Evolutionary conservation across 83 land plant genomes (phyloP).

Genomic region (Diphasiastrum complanatum): DNA sequence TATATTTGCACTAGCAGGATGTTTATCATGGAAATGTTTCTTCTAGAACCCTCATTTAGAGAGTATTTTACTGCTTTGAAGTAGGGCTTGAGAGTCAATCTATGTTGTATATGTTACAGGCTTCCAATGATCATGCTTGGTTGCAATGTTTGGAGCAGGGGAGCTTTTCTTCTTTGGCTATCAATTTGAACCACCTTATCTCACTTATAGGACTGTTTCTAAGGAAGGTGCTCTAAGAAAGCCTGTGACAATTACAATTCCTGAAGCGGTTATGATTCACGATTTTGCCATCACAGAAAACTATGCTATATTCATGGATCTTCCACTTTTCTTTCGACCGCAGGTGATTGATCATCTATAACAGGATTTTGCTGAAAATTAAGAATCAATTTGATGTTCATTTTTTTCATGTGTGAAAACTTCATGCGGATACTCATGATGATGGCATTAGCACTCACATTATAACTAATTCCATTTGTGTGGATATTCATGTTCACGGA

Average conservation of each 20-base stretch:
- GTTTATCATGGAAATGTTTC: slow-evolving; percentile 1
- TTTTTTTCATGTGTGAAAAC: too few species aligned
- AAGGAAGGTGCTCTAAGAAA: slow-evolving; percentile 84
- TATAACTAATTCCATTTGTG: too few species aligned
- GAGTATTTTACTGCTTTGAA: not conserved
- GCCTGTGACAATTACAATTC: slow-evolving; percentile 81
- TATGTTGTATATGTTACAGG: too few species aligned
- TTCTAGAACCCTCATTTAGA: not conserved
- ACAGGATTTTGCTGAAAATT: not conserved
- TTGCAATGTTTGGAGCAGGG: slow-evolving; percentile 50
- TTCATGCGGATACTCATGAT: too few species aligned
- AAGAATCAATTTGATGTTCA: not conserved
- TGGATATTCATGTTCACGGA: too few species aligned
- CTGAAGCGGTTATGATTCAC: slow-evolving; percentile 86
- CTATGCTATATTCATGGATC: slow-evolving; percentile 94
- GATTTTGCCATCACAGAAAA: slow-evolving; percentile 98
- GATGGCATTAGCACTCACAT: too few species aligned
- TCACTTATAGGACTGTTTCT: slow-evolving; percentile 71
- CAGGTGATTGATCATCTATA: slow-evolving; percentile 37
- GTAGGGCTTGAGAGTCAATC: not conserved
- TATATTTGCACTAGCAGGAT: not conserved
- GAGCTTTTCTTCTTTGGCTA: slow-evolving; percentile 93
- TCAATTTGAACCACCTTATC: slow-evolving; percentile 49
- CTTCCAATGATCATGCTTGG: too few species aligned
- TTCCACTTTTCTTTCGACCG: slow-evolving; percentile 67